Evolutionary conservation across 345 rosid genomes (phyloP), one percentile per base, ranked within the genome.

Genomic region (Gossypioides kirkii): DNA sequence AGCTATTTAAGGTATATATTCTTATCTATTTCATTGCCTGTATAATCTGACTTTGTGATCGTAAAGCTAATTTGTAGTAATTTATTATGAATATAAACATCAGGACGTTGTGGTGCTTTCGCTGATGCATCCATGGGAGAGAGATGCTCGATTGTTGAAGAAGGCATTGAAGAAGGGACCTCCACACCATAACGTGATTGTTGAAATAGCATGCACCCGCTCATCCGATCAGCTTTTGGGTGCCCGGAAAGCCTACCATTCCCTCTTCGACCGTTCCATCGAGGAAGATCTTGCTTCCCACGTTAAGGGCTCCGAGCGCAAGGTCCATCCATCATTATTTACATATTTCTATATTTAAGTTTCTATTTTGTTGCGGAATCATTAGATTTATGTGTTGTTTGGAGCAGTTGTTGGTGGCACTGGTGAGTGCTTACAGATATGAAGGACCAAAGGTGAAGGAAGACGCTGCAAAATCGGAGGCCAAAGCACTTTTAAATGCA

Each of bases 91-190:
- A 20, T 32, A 16, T 53, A 8, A n/a, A 53, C 9, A 26, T 32
- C 60, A 94, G 98, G 87, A 87, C 58, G 95, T 95, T 11, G 74
- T 88, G 64, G 86, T 89, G 54, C 77, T 88, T 54, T 85, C 92
- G 86, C 73, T 91, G 2, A 90, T 87, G 97, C 95, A 94, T 78
- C 95, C 97, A 12, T 92, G 97, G 95, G 97, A 94, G 79, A 90
- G 97, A 72, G 98, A 92, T 69, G 98, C 97, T 1, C 89, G 97
- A 50, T 68, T 90, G 79, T 36, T 89, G 55, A 85, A 88, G 73
- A 89, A 89, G 68, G 88, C 97, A 16, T 75, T 94, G 77, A 76
- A 17, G 50, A 83, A 87, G 47, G 91, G 90, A 1, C 77, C 87
- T 6, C 73, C 83, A 8, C 74, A 81, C 7, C 86, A 87, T 70